These are phyloP conservation scores for Paramecium caudatum DNA, from an alignment of 73 alveolate species.

Conservation along the genomic window DNA sequence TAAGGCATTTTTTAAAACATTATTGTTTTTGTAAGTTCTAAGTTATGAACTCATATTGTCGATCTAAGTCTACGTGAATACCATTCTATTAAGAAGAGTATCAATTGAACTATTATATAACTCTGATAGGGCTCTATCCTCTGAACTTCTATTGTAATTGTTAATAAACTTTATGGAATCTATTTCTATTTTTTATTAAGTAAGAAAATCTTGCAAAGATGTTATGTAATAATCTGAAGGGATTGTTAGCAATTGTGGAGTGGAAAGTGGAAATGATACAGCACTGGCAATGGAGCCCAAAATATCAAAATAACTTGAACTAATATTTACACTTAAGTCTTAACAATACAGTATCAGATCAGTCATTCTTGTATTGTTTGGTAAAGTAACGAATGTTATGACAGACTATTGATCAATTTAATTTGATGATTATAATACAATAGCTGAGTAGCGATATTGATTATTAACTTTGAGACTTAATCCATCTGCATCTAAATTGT, in stretches of 20 bases:
- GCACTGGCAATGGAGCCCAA: not conserved
- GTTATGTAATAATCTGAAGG: slow-evolving; percentile 3
- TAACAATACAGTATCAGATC: not conserved
- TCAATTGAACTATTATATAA: slow-evolving; percentile 26
- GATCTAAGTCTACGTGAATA: not conserved
- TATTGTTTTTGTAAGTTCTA: not conserved
- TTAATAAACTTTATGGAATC: not conserved
- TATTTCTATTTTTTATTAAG: slow-evolving; percentile 52
- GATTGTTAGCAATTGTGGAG: not conserved
- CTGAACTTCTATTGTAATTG: not conserved
- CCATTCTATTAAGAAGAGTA: slow-evolving; percentile 18
- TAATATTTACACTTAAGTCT: not conserved
- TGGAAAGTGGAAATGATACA: not conserved
- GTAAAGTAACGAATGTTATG: not conserved
- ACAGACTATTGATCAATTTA: not conserved
- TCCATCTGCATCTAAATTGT: not conserved
- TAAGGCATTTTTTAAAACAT: not conserved
- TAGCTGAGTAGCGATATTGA: slow-evolving; percentile 34
- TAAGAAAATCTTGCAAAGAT: not conserved
- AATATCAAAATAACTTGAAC: not conserved
- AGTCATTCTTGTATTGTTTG: not conserved
- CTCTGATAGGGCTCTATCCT: not conserved
- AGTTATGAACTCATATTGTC: slow-evolving; percentile 6
- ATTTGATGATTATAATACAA: slow-evolving; percentile 4
- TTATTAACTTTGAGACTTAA: slow-evolving; percentile 26